Percentiles rank a stretch among this genome's conserved stretches.
These are phyloP conservation scores for Xylariaceae sp. DNA, from an alignment of 2,329 filamentous ascomycete species.

Conservation along the genomic window DNA sequence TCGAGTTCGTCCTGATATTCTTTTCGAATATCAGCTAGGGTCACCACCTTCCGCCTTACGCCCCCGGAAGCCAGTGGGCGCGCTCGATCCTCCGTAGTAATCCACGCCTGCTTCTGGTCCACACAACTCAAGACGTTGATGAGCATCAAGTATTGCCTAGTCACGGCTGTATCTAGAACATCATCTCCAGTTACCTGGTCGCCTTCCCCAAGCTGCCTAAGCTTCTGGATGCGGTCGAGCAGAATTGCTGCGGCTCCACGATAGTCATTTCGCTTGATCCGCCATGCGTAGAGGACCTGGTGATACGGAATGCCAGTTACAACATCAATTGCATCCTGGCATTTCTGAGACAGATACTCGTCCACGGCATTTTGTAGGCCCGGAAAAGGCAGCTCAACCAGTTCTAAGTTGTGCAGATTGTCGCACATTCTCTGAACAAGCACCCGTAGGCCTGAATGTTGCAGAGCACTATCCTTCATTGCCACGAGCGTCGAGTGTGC, in stretches of 20 bases:
- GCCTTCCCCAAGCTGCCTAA: constrained; percentile 61
- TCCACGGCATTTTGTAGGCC: constrained; percentile 80
- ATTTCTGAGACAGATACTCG: constrained; percentile 72
- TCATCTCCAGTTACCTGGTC: constrained; percentile 59
- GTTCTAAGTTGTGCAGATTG: constrained; percentile 63
- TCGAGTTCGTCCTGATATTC: constrained; percentile 92
- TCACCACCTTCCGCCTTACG: constrained; percentile 75
- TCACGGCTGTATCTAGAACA: constrained; percentile 64
- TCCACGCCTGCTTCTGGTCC: constrained; percentile 76
- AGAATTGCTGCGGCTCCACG: constrained; percentile 72
- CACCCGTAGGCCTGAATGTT: constrained; percentile 69
- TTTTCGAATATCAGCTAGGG: constrained; percentile 80
- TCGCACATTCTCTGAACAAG: constrained; percentile 73
- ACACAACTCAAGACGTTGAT: constrained; percentile 94
- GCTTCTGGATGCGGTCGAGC: constrained; percentile 65
- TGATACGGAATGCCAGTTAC: constrained; percentile 72
- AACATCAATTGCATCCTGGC: constrained; percentile 69
- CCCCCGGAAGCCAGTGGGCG: constrained; percentile 14
- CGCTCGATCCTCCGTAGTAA: constrained; percentile 57
- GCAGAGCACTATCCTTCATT: constrained; percentile 72
- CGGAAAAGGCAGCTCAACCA: constrained; percentile 78
- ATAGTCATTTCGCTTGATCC: constrained; percentile 82
- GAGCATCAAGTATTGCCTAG: constrained; percentile 81
- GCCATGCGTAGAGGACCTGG: constrained; percentile 89
- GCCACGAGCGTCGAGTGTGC: constrained; percentile 79